A percentile compares a stretch with the other conserved stretches of the same genome.
Conservation (phyloP, 306 rosid species). For the Coriaria nepalensis region DNA sequence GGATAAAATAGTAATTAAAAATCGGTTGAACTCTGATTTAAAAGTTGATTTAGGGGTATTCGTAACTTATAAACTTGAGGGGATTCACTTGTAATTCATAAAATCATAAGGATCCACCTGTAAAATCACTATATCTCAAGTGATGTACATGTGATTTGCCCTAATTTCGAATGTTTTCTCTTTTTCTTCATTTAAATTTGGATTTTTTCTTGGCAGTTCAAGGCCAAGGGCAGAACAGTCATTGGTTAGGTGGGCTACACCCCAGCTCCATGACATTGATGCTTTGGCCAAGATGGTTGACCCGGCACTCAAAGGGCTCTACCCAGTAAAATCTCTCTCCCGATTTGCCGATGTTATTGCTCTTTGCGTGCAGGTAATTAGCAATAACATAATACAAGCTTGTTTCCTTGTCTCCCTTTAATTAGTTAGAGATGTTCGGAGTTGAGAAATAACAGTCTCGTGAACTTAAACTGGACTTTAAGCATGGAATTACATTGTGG, state of each 20-base stretch:
- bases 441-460: too few relatives aligned
- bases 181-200: neutral
- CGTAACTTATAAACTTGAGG: too few relatives aligned
- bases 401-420: neutral
- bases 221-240: slow-evolving; percentile 83
- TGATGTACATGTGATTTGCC: too few relatives aligned
- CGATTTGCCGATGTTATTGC: slow-evolving; percentile 96
- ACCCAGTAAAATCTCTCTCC: slow-evolving; percentile 89
- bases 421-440: too few relatives aligned
- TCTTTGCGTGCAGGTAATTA: slow-evolving; percentile 86
- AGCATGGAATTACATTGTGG: too few relatives aligned
- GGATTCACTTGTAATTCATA: too few relatives aligned
- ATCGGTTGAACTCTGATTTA: too few relatives aligned
- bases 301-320: slow-evolving; percentile 81
- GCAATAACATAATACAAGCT: neutral
- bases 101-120: too few relatives aligned
- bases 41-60: too few relatives aligned
- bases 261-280: slow-evolving; percentile 96
- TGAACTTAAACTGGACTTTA: too few relatives aligned
- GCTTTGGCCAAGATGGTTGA: slow-evolving; percentile 95
- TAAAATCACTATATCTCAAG: too few relatives aligned
- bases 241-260: slow-evolving; percentile 96
- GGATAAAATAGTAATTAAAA: too few relatives aligned
- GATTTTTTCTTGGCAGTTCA: slow-evolving; percentile 32
- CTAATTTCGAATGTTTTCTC: neutral